Percentiles rank a stretch among this genome's conserved stretches.
Evolutionary conservation across 1,284 basidiomycete genomes (phyloP).

Genomic region (Cryptococcus sp.): DNA sequence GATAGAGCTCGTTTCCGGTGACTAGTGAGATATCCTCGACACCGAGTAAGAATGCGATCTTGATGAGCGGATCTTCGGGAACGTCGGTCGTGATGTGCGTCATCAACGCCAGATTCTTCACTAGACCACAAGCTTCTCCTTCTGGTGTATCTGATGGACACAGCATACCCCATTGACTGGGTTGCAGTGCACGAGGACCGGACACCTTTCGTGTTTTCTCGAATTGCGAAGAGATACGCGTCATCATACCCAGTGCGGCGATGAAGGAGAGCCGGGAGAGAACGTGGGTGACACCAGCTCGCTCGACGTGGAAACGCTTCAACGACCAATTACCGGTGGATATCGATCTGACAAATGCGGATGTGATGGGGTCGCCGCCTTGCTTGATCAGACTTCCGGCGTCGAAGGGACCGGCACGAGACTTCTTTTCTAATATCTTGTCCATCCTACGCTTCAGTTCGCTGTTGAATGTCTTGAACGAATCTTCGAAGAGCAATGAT

Average conservation of each 20-base stretch:
- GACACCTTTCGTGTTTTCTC: constrained; percentile 99
- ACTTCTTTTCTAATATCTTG: constrained; percentile 96
- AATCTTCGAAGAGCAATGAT: constrained; percentile 92
- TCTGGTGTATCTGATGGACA: constrained; percentile 99
- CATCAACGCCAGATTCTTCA: constrained; percentile 99
- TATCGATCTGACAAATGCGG: constrained; percentile 95
- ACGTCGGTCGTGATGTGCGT: constrained; percentile 99
- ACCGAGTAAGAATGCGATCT: constrained; percentile 89
- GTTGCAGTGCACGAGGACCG: constrained; percentile 94
- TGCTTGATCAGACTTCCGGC: constrained; percentile 66
- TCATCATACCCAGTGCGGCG: constrained; percentile 99
- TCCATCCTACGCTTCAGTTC: constrained; percentile 96
- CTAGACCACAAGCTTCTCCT: constrained; percentile 98
- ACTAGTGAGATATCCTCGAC: constrained; percentile 93
- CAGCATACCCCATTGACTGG: constrained; percentile 98
- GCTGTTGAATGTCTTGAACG: constrained; percentile 98
- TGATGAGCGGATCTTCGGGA: constrained; percentile 90
- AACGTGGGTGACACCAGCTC: constrained; percentile 98
- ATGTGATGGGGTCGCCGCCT: constrained; percentile 80
- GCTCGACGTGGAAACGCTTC: constrained; percentile 99
- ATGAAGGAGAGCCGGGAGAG: constrained; percentile 94
- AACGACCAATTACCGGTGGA: constrained; percentile 99
- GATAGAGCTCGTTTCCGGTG: constrained; percentile 95
- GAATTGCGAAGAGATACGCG: constrained; percentile 96
- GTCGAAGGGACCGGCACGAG: constrained; percentile 92